These are phyloP conservation scores for Vickermania ingenoplastis DNA, from an alignment of 208 protist species.

Conservation along the genomic window DNA sequence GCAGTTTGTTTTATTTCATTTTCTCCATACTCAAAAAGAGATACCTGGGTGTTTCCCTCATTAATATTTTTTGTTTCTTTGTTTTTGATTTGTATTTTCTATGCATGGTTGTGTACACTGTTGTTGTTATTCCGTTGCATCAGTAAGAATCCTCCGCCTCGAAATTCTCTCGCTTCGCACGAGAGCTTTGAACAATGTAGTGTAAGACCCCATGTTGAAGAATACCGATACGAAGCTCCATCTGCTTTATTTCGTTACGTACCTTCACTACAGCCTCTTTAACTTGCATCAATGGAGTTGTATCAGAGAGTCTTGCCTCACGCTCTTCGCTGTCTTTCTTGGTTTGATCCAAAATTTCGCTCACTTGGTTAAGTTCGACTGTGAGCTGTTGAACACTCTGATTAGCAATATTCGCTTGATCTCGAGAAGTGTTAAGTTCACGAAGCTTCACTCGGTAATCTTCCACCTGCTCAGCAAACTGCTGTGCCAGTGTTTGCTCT, in stretches of 20 bases:
- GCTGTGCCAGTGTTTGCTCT: constrained; percentile 82
- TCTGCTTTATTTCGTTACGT: constrained; percentile 82
- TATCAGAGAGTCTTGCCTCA: constrained; percentile 82
- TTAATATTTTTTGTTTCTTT: too few species aligned
- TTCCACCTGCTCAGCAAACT: constrained; percentile 85
- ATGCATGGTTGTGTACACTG: too few species aligned
- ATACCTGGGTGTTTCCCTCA: too few species aligned
- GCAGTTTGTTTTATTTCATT: too few species aligned
- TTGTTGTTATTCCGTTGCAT: too few species aligned
- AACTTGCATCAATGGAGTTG: constrained; percentile 80
- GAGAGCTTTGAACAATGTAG: constrained; percentile 73
- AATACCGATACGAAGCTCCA: constrained; percentile 83
- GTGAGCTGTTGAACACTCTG: constrained; percentile 84
- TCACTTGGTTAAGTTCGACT: constrained; percentile 82
- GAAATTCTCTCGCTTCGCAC: constrained; percentile 43
- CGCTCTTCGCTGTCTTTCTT: constrained; percentile 82
- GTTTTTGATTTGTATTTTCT: too few species aligned
- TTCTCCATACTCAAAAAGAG: too few species aligned
- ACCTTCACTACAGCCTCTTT: constrained; percentile 83
- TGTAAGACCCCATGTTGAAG: constrained; percentile 85
- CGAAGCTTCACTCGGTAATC: constrained; percentile 82
- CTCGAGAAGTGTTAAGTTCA: constrained; percentile 73
- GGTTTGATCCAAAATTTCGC: constrained; percentile 72
- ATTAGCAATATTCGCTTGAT: constrained; percentile 63
- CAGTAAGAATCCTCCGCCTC: background rate